Evolutionary conservation across 495 filamentous ascomycete species (phyloP).

Genomic region (Filosporella fistucella): DNA sequence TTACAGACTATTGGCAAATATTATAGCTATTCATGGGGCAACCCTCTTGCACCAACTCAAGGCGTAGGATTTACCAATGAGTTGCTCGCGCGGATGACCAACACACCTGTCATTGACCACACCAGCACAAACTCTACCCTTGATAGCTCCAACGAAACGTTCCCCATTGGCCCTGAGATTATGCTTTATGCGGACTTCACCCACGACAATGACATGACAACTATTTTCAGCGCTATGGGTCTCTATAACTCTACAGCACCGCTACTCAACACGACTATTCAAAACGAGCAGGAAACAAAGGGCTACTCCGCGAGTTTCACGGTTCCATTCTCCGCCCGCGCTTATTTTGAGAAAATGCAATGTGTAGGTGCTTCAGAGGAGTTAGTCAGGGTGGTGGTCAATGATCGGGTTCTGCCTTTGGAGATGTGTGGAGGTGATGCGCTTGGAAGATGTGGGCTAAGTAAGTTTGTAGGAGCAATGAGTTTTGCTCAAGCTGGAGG

Average conservation of each 20-base stretch:
- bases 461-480: constrained; percentile 64
- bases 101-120: constrained; percentile 57
- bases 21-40: constrained; percentile 74
- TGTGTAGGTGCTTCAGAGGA: constrained; percentile 50
- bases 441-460: constrained; percentile 60
- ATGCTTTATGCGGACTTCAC: constrained; percentile 80
- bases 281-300: constrained; percentile 29
- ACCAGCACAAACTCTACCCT: constrained; percentile 72
- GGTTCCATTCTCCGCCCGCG: constrained; percentile 72
- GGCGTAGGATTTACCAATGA: constrained; percentile 84
- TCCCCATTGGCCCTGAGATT: constrained; percentile 53
- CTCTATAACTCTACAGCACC: constrained; percentile 58
- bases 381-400: constrained; percentile 71
- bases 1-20: constrained; percentile 72
- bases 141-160: constrained; percentile 54
- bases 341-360: constrained; percentile 81
- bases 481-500: constrained; percentile 66
- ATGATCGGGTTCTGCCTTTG: constrained; percentile 73
- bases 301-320: constrained; percentile 68
- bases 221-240: constrained; percentile 67
- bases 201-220: constrained; percentile 81
- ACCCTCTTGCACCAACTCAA: constrained; percentile 71
- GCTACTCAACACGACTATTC: constrained; percentile 44
- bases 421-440: constrained; percentile 61
- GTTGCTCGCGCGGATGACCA: constrained; percentile 72